Percentiles rank a stretch among this genome's conserved stretches.
Conservation (phyloP, 169 alveolate species). For the Eimeria nieschulzi region DNA sequence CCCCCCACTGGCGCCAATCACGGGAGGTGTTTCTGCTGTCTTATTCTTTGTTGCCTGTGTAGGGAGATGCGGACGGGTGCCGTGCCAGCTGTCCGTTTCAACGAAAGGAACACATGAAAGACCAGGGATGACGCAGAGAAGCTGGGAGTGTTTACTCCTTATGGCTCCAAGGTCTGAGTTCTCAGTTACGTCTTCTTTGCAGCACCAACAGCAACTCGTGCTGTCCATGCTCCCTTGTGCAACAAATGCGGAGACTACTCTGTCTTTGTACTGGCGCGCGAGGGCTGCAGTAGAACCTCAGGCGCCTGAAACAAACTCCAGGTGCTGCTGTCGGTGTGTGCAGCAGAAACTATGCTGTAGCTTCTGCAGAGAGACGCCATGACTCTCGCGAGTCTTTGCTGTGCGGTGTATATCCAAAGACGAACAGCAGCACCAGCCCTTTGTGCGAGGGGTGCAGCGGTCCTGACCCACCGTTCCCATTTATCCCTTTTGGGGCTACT, state of each 20-base stretch:
- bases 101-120: no score
- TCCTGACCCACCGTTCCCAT: not conserved
- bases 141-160: no score
- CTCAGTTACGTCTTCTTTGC: not conserved
- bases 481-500: conserved; percentile 12
- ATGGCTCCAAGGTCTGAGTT: no score
- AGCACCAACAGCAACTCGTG: not conserved
- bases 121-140: no score
- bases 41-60: no score
- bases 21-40: no score
- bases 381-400: not conserved
- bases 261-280: not conserved
- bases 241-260: not conserved
- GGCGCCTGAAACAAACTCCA: not conserved
- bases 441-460: not conserved
- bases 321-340: conserved; percentile 17
- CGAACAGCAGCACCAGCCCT: conserved; percentile 21
- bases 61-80: not conserved
- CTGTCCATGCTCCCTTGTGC: not conserved
- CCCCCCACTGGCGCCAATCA: no score
- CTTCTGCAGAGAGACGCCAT: not conserved
- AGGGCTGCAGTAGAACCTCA: not conserved
- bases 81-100: no score
- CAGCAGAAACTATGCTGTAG: not conserved
- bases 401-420: conserved; percentile 6